These are phyloP conservation scores for Verbena officinalis DNA, from an alignment of 257 asterid genomes.

Conservation along the genomic window DNA sequence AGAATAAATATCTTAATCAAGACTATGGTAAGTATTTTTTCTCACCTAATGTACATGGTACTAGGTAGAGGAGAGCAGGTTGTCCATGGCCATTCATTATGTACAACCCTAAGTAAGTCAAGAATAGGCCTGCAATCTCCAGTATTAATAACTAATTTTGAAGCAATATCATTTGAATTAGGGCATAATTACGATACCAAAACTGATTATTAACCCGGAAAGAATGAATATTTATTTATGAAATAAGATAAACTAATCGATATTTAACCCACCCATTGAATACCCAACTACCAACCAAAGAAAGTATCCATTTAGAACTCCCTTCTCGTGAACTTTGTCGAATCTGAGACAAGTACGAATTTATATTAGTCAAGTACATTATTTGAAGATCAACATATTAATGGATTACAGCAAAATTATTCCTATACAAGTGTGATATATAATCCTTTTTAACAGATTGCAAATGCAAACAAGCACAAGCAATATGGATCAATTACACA, in stretches of 20 bases:
- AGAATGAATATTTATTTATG: no score
- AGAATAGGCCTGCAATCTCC: constrained; percentile 47
- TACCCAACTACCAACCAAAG: constrained; percentile 80
- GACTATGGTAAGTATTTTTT: constrained; percentile 3
- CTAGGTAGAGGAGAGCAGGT: constrained; percentile 72
- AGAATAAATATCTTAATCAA: background rate
- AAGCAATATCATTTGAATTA: no score
- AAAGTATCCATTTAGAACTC: constrained; percentile 63
- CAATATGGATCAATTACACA: no score
- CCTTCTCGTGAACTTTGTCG: constrained; percentile 62
- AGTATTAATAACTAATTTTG: no score
- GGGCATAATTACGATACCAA: no score
- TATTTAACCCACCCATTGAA: constrained; percentile 66
- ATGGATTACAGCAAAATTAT: no score
- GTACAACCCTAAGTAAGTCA: constrained; percentile 54
- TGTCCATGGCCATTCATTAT: constrained; percentile 63
- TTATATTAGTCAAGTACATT: constrained; percentile 12
- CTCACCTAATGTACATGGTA: constrained; percentile 63
- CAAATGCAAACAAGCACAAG: no score
- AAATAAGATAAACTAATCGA: constrained; percentile 4
- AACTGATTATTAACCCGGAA: no score
- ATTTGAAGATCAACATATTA: no score
- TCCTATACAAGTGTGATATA: no score
- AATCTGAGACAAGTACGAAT: constrained; percentile 52
- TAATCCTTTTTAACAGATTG: no score